Base-by-base conservation (phyloP, 306 rosid genomes). In the Rosa multiflora region DNA sequence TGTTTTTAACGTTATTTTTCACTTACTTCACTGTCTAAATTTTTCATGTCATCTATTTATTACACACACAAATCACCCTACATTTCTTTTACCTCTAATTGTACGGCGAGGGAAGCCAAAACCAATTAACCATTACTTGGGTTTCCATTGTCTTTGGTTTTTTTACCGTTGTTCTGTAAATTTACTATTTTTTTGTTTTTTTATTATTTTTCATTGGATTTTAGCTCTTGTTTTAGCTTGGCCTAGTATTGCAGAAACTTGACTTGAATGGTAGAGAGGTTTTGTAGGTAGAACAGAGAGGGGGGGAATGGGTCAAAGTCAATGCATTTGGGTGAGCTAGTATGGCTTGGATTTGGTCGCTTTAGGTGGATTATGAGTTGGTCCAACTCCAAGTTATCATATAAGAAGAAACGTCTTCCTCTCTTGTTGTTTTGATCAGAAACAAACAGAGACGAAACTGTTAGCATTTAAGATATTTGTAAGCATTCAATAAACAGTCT, bases 81-180 rank as follows among this genome's bases (percentile, higher is more conserved):
- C 56, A 17, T 75, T 75, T 43, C 10, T 0, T 42, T 40, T 26
- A 4, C 67, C 13, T 18, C 69, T 63, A 75, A 75, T 26, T 75
- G 37, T 56, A 39, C 52, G 78, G 47, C 21, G 18, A 10, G 26
- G 29, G 29, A 39, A 17, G 51, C 10, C 44, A 51, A 15, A 37
- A 21, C 37, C 37, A 32, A 32, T 32, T 32, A 32, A 32, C 77
- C 52, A 39, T 23, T 55, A 40, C 68, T 15, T 61, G 70, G 70
- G 70, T 75, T 53, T 18, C 59, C 70, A 35, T 35, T 35, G 70
- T 64, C 44, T 10, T 6, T 43, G 26, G 37, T 12, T 52, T 66
- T 66, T 39, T 46, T 10, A 79, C 70, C 47, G 46, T 80, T 80
- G 29, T 64, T 32, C 26, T 35, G 35, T 53, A 66, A 56, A 72